These are phyloP conservation scores for Pulveroboletus sp. DNA, from an alignment of 768 basidiomycete species.

Conservation along the genomic window DNA sequence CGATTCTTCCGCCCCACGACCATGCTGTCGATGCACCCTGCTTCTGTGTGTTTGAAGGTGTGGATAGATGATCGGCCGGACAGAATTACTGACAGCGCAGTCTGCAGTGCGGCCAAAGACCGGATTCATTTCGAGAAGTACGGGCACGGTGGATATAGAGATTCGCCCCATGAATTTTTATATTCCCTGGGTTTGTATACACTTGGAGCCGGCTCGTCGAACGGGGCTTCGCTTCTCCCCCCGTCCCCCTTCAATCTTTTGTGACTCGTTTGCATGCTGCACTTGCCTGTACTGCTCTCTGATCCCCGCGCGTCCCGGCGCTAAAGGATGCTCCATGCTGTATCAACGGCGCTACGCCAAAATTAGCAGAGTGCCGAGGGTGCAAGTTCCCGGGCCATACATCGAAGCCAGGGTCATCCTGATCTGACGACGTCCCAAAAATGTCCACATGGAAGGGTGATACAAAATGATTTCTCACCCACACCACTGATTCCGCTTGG, in stretches of 20 bases:
- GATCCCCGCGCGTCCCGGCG: background rate
- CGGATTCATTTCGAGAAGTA: background rate
- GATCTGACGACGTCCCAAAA: background rate
- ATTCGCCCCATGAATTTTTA: background rate
- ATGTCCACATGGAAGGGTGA: background rate
- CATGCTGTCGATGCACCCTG: background rate
- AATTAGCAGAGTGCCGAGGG: background rate
- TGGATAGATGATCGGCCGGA: background rate
- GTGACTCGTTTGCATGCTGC: background rate
- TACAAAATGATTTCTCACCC: background rate
- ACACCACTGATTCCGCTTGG: background rate
- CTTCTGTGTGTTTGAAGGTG: background rate
- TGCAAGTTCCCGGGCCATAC: background rate
- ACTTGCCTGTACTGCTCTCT: background rate
- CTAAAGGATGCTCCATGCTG: background rate
- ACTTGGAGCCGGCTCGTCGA: background rate
- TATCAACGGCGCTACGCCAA: background rate
- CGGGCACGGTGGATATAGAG: background rate
- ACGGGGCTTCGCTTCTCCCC: background rate
- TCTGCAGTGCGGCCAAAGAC: background rate
- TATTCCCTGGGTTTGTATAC: background rate
- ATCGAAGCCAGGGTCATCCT: background rate
- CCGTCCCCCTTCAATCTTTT: background rate
- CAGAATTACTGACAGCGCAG: background rate
- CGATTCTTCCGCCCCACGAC: slow-evolving; percentile 2